Base-by-base conservation (phyloP, 768 basidiomycete genomes). In the Kwoniella pini region DNA sequence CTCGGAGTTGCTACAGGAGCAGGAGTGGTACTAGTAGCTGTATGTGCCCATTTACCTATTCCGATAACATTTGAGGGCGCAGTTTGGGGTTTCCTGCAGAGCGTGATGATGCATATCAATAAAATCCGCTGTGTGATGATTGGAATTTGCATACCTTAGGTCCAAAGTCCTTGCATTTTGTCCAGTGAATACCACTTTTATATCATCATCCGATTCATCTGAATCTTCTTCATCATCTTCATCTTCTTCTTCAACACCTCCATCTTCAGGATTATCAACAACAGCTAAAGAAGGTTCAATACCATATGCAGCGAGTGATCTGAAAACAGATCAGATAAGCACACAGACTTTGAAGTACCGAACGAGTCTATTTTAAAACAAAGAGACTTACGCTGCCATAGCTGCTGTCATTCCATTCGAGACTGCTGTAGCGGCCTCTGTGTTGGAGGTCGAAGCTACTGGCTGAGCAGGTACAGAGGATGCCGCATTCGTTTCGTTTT, bases 401-500 rank as follows among this genome's bases (percentile, higher is more conserved):
- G 67, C 51, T 1, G 67, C 58, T 26, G 50, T 60, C 10, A 68
- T 42, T 0, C 51, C 56, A 54, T 22, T 55, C 4, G 59, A 3
- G 6, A 15, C 21, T 31, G 36, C 49, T 26, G 48, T 17, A 19
- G 19, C 48, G 28, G 39, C 43, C 4, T 13, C 33, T 13, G 48
- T 15, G 3, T 10, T 39, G 2, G 59, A 13, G 3, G 51, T 19
- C 21, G 38, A 26, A 0, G 63, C 54, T 7, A 55, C 44, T 10
- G 86, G 83, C 27, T 28, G 45, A 28, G 45, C 24, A 13, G 45
- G 27, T 26, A n/a, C n/a, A n/a, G n/a, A n/a, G n/a, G n/a, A n/a
- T n/a, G n/a, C n/a, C n/a, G n/a, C n/a, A n/a, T n/a, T n/a, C n/a
- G n/a, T n/a, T n/a, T n/a, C n/a, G n/a, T n/a, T n/a, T n/a, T n/a